Base-by-base conservation (phyloP, 2,329 filamentous ascomycete genomes). In the Fusarium virguliforme region DNA sequence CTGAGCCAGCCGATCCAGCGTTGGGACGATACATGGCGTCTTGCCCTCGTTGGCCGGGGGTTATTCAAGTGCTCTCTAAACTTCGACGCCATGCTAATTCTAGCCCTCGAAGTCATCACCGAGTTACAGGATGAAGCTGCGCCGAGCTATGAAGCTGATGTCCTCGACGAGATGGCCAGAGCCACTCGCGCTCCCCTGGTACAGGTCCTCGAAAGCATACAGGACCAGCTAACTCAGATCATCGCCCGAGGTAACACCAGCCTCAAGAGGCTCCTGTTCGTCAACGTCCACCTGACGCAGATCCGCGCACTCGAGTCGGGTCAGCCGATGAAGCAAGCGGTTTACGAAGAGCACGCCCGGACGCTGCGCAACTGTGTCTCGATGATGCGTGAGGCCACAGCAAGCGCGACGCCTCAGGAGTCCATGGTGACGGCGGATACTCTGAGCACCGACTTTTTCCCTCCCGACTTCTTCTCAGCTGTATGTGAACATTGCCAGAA, bases 21-120 rank as follows among this genome's bases (percentile, higher is more conserved):
- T 6, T 75, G 73, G 73, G 73, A 74, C 10, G 73, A 75, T 18
- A 57, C 71, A 22, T 72, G 71, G 28, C 71, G 70, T 1, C 53
- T 76, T n/a, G 68, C 73, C 3, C 71, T 76, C 53, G 73, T 76
- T 6, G 74, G 74, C 7, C 71, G 74, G 4, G 74, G 74, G 1
- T 18, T 76, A 8, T 76, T 76, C 56, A 76, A 76, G 62, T 74
- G 74, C 62, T 63, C 70, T 9, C 15, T 76, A n/a, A 76, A 70
- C 12, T 74, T 76, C 13, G 74, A 76, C 56, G 74, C 74, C 34
- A 72, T 73, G 41, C 67, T 76, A 5, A 61, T 75, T 7, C 43
- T 76, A 7, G 66, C 71, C 4, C 62, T 76, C 3, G 73, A 75
- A 13, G 58, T 75, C 37, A 65, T 75, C 15, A 75, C 71, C 6